Percentiles rank a stretch among this genome's conserved stretches.
These are phyloP conservation scores for Syzygium grande DNA, from an alignment of 345 rosid genomes.

Conservation along the genomic window DNA sequence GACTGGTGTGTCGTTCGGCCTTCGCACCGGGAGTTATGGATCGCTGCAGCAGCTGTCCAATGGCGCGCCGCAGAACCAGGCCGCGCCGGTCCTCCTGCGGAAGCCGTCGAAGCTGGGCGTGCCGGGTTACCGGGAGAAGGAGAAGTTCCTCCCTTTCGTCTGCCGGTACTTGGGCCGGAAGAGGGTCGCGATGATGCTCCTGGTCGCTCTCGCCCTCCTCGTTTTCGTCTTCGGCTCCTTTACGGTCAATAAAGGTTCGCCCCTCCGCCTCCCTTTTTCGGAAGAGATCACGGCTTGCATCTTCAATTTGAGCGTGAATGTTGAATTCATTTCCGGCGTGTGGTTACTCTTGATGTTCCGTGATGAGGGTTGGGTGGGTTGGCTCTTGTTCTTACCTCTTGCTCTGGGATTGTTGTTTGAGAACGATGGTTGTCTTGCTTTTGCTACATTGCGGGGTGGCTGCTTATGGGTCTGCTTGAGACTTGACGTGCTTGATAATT, in stretches of 20 bases:
- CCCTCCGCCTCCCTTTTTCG: background rate
- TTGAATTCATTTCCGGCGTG: background rate
- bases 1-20: constrained; percentile 69
- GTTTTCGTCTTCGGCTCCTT: constrained; percentile 67
- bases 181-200: constrained; percentile 64
- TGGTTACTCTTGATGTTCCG: background rate
- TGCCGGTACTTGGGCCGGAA: constrained; percentile 47
- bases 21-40: constrained; percentile 57
- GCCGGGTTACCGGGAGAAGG: constrained; percentile 61
- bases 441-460: background rate
- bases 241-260: constrained; percentile 57
- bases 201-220: constrained; percentile 47
- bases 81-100: constrained; percentile 16
- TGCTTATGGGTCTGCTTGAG: background rate
- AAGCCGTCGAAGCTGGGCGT: constrained; percentile 37
- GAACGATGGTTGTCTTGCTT: background rate
- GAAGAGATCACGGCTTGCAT: background rate
- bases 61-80: constrained; percentile 1
- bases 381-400: background rate
- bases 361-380: background rate
- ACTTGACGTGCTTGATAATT: background rate
- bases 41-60: constrained; percentile 21
- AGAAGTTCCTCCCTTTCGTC: constrained; percentile 36
- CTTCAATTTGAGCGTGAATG: background rate
- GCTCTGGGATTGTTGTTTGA: background rate